These are phyloP conservation scores for Ogataea nakhonphanomensis DNA, from an alignment of 805 yeast species.

Conservation along the genomic window DNA sequence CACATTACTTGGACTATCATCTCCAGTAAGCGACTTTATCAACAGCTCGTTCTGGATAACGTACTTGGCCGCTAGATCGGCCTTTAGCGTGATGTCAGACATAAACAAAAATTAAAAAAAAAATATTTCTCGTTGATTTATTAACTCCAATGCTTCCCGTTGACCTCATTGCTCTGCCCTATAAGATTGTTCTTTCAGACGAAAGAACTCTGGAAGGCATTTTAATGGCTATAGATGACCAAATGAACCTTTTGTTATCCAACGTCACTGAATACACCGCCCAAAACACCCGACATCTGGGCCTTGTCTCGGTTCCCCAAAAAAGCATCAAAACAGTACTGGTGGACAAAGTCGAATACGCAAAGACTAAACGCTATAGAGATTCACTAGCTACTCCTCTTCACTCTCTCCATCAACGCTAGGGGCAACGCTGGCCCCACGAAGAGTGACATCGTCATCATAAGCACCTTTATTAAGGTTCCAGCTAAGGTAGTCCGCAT, in stretches of 20 bases:
- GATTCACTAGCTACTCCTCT: slow-evolving; percentile 12
- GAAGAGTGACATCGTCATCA: slow-evolving; percentile 33
- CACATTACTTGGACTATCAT: too few relatives aligned
- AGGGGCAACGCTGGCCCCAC: slow-evolving; percentile 38
- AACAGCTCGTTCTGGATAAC: slow-evolving; percentile 32
- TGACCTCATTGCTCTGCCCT: slow-evolving; percentile 34
- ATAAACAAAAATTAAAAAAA: slow-evolving; percentile 9
- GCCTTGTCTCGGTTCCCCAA: slow-evolving; percentile 53
- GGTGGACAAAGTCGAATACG: slow-evolving; percentile 25
- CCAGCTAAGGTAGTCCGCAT: slow-evolving; percentile 75
- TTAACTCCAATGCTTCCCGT: slow-evolving; percentile 26
- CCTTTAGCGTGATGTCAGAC: slow-evolving; percentile 31
- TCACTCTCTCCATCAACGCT: slow-evolving; percentile 30
- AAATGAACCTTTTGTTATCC: slow-evolving; percentile 39
- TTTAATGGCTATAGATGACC: slow-evolving; percentile 43
- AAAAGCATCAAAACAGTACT: slow-evolving; percentile 33
- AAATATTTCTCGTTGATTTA: neutral
- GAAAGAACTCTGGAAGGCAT: slow-evolving; percentile 36
- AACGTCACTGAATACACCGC: slow-evolving; percentile 34
- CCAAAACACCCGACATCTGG: slow-evolving; percentile 37
- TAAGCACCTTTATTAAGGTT: slow-evolving; percentile 44
- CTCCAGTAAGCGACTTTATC: slow-evolving; percentile 18
- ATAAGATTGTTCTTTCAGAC: slow-evolving; percentile 27
- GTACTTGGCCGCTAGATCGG: slow-evolving; percentile 34
- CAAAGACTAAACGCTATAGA: slow-evolving; percentile 16